Evolutionary conservation across 371 early-diverging fungal species (phyloP).

Genomic region (Syncephalastrum monosporum): DNA sequence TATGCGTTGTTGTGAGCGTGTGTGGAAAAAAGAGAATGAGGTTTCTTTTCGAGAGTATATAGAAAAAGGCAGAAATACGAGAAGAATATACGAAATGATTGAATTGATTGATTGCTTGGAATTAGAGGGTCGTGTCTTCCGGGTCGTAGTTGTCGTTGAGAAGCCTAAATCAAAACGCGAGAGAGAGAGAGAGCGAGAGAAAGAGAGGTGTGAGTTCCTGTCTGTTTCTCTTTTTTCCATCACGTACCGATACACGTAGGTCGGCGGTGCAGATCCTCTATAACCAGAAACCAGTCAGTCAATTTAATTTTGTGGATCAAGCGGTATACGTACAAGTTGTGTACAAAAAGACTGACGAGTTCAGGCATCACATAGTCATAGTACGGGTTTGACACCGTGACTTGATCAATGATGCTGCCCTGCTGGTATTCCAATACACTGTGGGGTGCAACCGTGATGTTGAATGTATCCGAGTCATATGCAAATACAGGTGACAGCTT

Average conservation of each 20-base stretch:
- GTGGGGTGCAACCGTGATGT: constrained; percentile 77
- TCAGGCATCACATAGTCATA: constrained; percentile 92
- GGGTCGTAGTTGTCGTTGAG: constrained; percentile 75
- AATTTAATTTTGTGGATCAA: not conserved
- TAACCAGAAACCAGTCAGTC: not conserved
- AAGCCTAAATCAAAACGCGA: constrained; percentile 60
- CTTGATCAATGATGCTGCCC: constrained; percentile 74
- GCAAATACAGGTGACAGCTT: constrained; percentile 89
- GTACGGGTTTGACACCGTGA: constrained; percentile 79
- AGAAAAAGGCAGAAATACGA: no score
- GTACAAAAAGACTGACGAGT: constrained; percentile 85
- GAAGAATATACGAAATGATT: no score
- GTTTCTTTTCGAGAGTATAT: no score
- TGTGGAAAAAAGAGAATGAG: no score
- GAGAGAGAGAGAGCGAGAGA: constrained; percentile 13
- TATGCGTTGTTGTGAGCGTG: no score
- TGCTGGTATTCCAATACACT: constrained; percentile 79
- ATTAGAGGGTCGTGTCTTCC: constrained; percentile 42
- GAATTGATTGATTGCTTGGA: no score
- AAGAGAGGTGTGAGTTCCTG: constrained; percentile 15
- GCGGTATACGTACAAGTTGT: constrained; percentile 70
- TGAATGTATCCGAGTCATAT: constrained; percentile 83
- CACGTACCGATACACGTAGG: constrained; percentile 41
- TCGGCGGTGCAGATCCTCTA: constrained; percentile 51
- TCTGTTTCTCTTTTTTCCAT: not conserved